Evolutionary conservation across 768 basidiomycete species (phyloP), one percentile per base, ranked within the genome.

Genomic region (Lactarius hengduanensis): DNA sequence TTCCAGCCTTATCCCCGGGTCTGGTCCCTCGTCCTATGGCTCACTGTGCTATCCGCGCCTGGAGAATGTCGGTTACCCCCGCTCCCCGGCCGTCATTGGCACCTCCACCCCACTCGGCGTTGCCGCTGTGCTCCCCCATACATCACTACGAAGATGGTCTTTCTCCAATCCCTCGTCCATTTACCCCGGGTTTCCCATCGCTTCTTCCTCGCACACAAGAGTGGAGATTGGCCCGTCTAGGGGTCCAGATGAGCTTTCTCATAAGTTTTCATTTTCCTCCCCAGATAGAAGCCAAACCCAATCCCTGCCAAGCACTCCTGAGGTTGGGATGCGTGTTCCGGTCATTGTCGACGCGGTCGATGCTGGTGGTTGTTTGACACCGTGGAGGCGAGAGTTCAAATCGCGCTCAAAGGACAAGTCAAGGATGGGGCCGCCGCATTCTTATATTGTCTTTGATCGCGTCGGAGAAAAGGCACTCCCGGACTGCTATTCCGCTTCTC

Each of bases 211-310:
- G 9, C 80, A 78, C 69, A 75, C 83, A 50, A 86, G 82, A 72
- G 73, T 76, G 56, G 84, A 82, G 71, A 74, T 84, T 56, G 76
- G 76, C n/a, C 74, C 79, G 45, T 71, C 79, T 22, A 81, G 77
- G 79, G 70, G 74, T 7, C 78, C 83, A 3, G 79, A 80, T 70
- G 84, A 79, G 69, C 77, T 88, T 64, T 83, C 87, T 57, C 84
- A 85, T 61, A 86, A 80, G 71, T 74, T 88, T 4, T 74, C 84
- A 72, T 74, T 88, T 4, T 74, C 84, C 9, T 80, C 80, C 66
- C 72, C 71, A 60, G 65, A 63, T 43, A 26, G 55, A 69, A 68
- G 70, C 20, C 68, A 71, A 36, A 63, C 69, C 57, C 66, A 71
- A 38, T 69, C 73, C 9, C 11, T 60, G n/a, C 65, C 70, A 11